Evolutionary conservation across 1,139 yeast species (phyloP), one percentile per base, ranked within the genome.

Genomic region (Meyerozyma athensensis): DNA sequence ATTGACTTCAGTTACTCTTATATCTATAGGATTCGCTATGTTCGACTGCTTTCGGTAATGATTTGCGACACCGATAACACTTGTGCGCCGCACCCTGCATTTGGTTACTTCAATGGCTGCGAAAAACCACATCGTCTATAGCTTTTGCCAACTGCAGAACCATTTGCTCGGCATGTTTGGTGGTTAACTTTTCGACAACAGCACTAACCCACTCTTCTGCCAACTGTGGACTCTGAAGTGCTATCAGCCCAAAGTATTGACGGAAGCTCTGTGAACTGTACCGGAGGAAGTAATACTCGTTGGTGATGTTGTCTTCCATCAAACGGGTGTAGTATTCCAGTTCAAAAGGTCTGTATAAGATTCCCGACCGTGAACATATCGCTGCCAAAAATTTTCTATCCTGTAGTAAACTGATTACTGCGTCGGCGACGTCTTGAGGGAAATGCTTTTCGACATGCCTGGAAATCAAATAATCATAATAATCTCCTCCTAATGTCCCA

Each of bases 231-330:
- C 52, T 45, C 18, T 36, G 35, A 24, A 34, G 36, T 8, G 38
- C 42, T 18, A 56, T 35, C 8, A 50, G 43, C 1, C 60, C 61
- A 22, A 57, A 34, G 34, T 50, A 55, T 39, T 58, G 63, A 34
- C 47, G 45, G 39, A 57, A 58, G 14, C 46, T 34, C 32, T 50
- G 54, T 30, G 44, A 38, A 28, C 46, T 42, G 30, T 45, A 49
- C 12, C 51, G 39, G 20, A 56, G 34, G 12, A 37, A 36, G 34
- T 35, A 41, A 38, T 43, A 53, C 30, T 46, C 44, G 33, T 55
- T 56, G 12, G 35, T 33, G 17, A 41, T 37, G 19, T 39, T 39
- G 8, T 35, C 16, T 32, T 38, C 19, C 28, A 43, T 28, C 19
- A 48, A 17, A 26, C 14, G 33, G 4, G 34, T 34, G 36, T 45